Evolutionary conservation across 306 rosid genomes (phyloP), one percentile per base, ranked within the genome.

Genomic region (Bauhinia variegata): DNA sequence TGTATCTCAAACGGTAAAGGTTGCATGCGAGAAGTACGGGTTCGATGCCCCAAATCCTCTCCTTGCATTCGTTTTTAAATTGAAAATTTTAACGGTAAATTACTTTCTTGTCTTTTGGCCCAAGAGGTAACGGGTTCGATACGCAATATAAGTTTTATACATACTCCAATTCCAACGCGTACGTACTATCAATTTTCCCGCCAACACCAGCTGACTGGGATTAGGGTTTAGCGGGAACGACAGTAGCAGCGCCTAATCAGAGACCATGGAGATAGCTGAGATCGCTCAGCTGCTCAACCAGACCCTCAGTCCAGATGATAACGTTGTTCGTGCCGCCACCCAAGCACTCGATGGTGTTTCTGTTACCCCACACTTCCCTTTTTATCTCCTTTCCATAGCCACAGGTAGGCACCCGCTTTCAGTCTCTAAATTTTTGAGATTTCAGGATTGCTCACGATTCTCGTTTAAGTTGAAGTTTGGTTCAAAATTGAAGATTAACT

Each of bases 321-420:
- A 14, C 67, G 80, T 77, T 68, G 84, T 86, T 32, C 85, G 63
- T 16, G 28, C 78, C 8, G 86, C 96, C 33, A 73, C 89, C 56
- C 81, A 73, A 39, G 75, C 84, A 2, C 93, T 91, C 52, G 89
- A 88, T 54, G 80, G 79, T 16, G 65, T 88, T 5, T 91, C 96
- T 60, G 75, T 61, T 43, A 64, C 61, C 65, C 89, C 88, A 7
- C 65, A 67, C 44, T 83, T 91, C 49, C 88, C 91, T 47, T 83
- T 83, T 83, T 59, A 64, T 13, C 85, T 91, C 68, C 88, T 91
- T 62, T 68, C 79, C 72, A 75, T 88, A 41, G 75, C 89, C 65
- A 3, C 84, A 8, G 88, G 97, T 91, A 68, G 30, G 15, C 30
- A 43, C 34, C 8, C 44, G 9, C 50, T 47, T 18, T 31, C 51